phyloP scores from a whole-genome alignment of 106 monocot species.

The Chionographis japonica region DNA sequence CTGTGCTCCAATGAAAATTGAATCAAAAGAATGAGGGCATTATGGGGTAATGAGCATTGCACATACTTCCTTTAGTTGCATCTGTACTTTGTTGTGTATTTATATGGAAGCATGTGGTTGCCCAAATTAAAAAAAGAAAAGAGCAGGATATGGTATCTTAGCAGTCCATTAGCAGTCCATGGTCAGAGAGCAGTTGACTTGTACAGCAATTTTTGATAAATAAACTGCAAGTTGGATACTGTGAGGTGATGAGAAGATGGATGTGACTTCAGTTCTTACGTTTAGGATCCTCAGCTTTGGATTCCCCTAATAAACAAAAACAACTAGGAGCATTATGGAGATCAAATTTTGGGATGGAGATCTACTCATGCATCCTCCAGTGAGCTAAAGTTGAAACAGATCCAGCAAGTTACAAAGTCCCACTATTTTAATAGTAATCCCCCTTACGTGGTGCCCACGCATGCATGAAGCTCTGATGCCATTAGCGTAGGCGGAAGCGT shows the following conservation, averaged over 20 bases:
- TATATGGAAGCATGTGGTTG: slow-evolving; percentile 6
- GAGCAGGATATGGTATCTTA: background rate
- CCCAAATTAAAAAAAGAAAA: background rate
- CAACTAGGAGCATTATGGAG: background rate
- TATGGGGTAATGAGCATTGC: background rate
- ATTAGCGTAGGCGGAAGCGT: too few species aligned
- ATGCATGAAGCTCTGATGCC: too few species aligned
- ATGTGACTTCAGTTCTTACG: background rate
- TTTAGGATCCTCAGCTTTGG: background rate
- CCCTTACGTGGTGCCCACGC: too few species aligned
- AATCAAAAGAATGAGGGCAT: too few species aligned
- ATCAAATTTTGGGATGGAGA: background rate
- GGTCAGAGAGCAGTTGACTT: slow-evolving; percentile 8
- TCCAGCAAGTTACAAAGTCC: too few species aligned
- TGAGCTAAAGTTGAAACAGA: too few species aligned
- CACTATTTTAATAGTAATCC: too few species aligned
- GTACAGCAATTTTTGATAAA: background rate
- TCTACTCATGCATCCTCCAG: background rate
- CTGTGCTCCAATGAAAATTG: too few species aligned
- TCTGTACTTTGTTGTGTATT: background rate
- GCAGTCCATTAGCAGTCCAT: background rate
- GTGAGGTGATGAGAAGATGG: background rate
- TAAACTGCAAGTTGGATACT: background rate
- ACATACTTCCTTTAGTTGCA: background rate
- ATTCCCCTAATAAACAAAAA: background rate